Base-by-base conservation (phyloP, 192 early-diverging fungal species). In the Fimicolochytrium jonesii region DNA sequence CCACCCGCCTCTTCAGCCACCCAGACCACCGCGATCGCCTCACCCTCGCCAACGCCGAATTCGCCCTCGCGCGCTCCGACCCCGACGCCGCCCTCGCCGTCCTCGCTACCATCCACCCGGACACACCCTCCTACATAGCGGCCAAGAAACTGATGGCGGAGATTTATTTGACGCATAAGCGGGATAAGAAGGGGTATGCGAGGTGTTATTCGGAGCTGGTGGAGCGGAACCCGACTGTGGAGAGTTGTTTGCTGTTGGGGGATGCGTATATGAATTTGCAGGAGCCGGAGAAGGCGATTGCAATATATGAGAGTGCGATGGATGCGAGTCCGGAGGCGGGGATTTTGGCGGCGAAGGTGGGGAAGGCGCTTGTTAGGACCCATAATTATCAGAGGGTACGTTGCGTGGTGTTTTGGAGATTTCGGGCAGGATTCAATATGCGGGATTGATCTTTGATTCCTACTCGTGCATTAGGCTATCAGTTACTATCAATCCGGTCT, bases 201-300 rank as follows among this genome's bases (percentile, higher is more conserved):
- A 23, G 68, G 31, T 83, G 81, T 37, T 83, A 72, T 46, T 61
- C 57, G 4, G 74, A 83, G 41, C 64, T 83, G 1, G 70, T 76
- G 34, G 81, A 80, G 26, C 54, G 59, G 4, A 44, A 63, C 25
- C 76, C 76, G 28, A 72, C 77, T 1, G 61, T 73, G 15, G 76
- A 82, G 48, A 74, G 63, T 22, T 79, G 72, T 46, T 36, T 82
- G 13, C 32, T 83, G 47, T 67, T 80, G 4, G 81, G 78, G 13
- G 81, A 80, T 45, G 78, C 81, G 15, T 83, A 71, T 39, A 75
- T 80, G 71, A 80, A 78, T 59, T 71, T 82, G 39, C 71, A 80
- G 39, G 77, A 82, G 70, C 80, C 80, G 17, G 68, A 83, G 39
- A 66, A 79, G 48, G 81, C 81, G 5, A 77, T 83, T 26, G 67